Conservation (phyloP, 2,329 filamentous ascomycete genomes). For the Aspergillus uvarum region DNA sequence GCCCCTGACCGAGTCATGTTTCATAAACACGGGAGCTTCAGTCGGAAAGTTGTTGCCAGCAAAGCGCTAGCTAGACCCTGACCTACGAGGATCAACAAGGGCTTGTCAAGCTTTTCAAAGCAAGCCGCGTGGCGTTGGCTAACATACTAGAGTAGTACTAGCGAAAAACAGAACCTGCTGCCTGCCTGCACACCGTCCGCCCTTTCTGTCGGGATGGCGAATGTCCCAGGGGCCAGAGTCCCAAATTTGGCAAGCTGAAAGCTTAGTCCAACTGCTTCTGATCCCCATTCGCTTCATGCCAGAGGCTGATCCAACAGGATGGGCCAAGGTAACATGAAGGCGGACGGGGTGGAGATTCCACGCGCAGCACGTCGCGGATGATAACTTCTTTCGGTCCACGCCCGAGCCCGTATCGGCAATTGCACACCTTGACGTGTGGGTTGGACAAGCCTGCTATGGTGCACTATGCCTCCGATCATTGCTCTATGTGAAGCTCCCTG, state of each 20-base stretch:
- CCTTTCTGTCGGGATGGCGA: neutral
- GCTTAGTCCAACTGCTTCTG: neutral
- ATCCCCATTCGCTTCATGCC: neutral
- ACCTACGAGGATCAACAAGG: neutral
- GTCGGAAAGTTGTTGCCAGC: no score
- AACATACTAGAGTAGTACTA: neutral
- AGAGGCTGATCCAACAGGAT: neutral
- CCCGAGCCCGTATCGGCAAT: neutral
- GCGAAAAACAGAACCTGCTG: neutral
- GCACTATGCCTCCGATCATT: neutral
- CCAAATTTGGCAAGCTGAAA: neutral
- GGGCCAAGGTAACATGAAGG: neutral
- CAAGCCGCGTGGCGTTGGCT: neutral
- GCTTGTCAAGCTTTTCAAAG: neutral
- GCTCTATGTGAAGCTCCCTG: neutral
- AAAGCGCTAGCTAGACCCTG: neutral
- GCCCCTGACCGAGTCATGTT: neutral
- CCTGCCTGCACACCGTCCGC: neutral
- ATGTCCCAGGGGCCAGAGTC: neutral
- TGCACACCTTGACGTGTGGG: neutral
- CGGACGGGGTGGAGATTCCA: neutral
- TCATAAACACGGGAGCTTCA: neutral
- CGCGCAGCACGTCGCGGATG: neutral
- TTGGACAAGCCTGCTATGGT: neutral
- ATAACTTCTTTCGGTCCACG: neutral